These are phyloP conservation scores for Neopestalotiopsis rosae DNA, from an alignment of 2,329 filamentous ascomycete genomes.

Conservation along the genomic window DNA sequence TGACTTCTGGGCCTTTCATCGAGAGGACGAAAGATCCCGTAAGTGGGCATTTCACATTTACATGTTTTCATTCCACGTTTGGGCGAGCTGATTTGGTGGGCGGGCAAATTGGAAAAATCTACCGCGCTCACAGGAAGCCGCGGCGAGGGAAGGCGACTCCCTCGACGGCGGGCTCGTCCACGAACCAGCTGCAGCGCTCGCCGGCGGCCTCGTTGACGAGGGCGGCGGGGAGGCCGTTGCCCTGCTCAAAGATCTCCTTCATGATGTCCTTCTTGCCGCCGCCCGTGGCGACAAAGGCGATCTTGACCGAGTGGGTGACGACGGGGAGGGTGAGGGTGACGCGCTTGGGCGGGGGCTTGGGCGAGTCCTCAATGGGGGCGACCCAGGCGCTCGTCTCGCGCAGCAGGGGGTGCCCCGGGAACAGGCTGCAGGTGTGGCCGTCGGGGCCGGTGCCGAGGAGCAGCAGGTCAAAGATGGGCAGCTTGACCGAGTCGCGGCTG, in stretches of 20 bases:
- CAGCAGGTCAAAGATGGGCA: slow-evolving; percentile 93
- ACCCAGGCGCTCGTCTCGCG: slow-evolving; percentile 92
- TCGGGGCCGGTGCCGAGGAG: slow-evolving; percentile 94
- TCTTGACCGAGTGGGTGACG: slow-evolving; percentile 81
- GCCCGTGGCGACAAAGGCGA: slow-evolving; percentile 92
- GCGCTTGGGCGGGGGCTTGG: slow-evolving; percentile 88
- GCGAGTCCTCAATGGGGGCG: slow-evolving; percentile 87
- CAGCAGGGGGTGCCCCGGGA: slow-evolving; percentile 86
- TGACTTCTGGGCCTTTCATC: background rate
- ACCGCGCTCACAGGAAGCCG: slow-evolving; percentile 56
- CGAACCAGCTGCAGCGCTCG: slow-evolving; percentile 94
- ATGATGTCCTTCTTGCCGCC: slow-evolving; percentile 88
- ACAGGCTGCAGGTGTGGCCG: slow-evolving; percentile 95
- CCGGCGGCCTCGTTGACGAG: slow-evolving; percentile 85
- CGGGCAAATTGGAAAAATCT: too few species aligned
- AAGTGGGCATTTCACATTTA: too few species aligned
- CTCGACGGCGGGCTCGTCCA: slow-evolving; percentile 83
- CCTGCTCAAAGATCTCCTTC: slow-evolving; percentile 90
- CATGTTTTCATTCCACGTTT: too few species aligned
- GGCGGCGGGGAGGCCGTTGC: slow-evolving; percentile 80
- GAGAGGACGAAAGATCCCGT: too few species aligned
- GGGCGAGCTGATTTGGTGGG: too few species aligned
- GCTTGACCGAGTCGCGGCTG: slow-evolving; percentile 88
- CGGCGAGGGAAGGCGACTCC: slow-evolving; percentile 83
- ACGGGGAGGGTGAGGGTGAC: slow-evolving; percentile 95